Evolutionary conservation across 225 moss, liverwort and hornwort genomes (phyloP).

Genomic region (Polytrichum commune): DNA sequence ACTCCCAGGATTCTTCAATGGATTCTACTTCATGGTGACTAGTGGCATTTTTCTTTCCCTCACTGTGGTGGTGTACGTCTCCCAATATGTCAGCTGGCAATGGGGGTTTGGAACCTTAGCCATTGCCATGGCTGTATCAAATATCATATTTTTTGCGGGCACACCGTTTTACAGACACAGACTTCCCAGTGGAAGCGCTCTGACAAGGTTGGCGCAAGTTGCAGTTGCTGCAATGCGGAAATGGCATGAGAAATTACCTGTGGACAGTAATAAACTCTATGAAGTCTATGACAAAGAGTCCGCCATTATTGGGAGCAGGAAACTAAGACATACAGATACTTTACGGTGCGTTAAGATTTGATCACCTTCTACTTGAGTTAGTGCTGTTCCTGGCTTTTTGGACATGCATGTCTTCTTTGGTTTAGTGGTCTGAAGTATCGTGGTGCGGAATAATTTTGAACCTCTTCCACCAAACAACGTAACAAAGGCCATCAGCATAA

Average conservation of each 20-base stretch:
- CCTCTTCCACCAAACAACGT: too few species aligned
- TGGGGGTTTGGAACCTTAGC: constrained; percentile 82
- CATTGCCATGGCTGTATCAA: constrained; percentile 52
- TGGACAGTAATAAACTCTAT: constrained; percentile 30
- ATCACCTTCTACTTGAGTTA: too few species aligned
- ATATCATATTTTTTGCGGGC: constrained; percentile 50
- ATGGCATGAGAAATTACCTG: constrained; percentile 25
- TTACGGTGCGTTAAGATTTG: constrained; percentile 25
- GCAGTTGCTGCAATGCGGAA: constrained; percentile 50
- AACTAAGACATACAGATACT: constrained; percentile 40
- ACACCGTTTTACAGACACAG: constrained; percentile 70
- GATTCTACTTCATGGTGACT: constrained; percentile 79
- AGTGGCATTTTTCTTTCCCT: constrained; percentile 65
- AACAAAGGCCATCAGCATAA: too few species aligned
- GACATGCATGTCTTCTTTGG: too few species aligned
- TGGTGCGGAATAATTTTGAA: too few species aligned
- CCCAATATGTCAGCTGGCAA: constrained; percentile 65
- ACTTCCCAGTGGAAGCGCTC: constrained; percentile 72
- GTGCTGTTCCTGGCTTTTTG: too few species aligned
- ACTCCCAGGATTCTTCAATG: constrained; percentile 50
- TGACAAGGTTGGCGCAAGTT: constrained; percentile 69
- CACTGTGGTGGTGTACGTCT: constrained; percentile 70
- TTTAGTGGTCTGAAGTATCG: too few species aligned
- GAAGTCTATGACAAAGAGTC: constrained; percentile 55
- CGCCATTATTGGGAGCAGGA: constrained; percentile 56